Conservation (phyloP, 352 stramenopile genomes). For the Globisporangium irregulare region DNA sequence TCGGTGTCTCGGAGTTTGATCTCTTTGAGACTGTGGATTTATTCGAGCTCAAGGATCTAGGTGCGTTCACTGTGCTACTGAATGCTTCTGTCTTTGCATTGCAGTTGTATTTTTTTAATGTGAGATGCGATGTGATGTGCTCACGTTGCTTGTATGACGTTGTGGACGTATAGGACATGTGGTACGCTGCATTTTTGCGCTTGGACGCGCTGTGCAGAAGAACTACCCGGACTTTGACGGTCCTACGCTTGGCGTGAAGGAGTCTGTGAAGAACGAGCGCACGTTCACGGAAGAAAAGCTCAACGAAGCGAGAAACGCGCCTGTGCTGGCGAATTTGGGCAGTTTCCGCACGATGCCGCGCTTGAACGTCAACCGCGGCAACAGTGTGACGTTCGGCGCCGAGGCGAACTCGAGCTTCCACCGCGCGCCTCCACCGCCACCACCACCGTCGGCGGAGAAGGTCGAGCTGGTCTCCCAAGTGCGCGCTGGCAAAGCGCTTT, state of each 20-base stretch:
- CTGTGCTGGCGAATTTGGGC: slow-evolving; percentile 61
- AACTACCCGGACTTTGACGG: slow-evolving; percentile 70
- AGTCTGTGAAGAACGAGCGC: slow-evolving; percentile 74
- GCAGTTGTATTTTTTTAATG: background rate
- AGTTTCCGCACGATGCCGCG: slow-evolving; percentile 74
- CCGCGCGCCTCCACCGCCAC: slow-evolving; percentile 54
- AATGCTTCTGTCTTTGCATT: background rate
- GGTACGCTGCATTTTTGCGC: slow-evolving; percentile 73
- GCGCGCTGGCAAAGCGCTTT: slow-evolving; percentile 34
- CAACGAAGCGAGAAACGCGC: slow-evolving; percentile 51
- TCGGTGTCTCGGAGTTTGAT: slow-evolving; percentile 89
- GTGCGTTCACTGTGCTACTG: slow-evolving; percentile 13
- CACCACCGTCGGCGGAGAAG: slow-evolving; percentile 71
- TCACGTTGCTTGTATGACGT: background rate
- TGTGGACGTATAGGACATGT: slow-evolving; percentile 36
- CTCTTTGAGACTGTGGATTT: slow-evolving; percentile 90
- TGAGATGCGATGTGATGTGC: background rate
- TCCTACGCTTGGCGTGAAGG: slow-evolving; percentile 78
- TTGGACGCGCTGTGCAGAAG: slow-evolving; percentile 74
- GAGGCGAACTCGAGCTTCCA: slow-evolving; percentile 55
- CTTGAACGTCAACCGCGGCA: slow-evolving; percentile 42
- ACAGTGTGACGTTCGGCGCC: slow-evolving; percentile 75
- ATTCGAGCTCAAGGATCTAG: slow-evolving; percentile 87
- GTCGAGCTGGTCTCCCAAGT: slow-evolving; percentile 62
- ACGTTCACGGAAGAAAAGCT: slow-evolving; percentile 71